phyloP scores from a whole-genome alignment of 2,329 filamentous ascomycete species.

The Calonectria fujianensis region DNA sequence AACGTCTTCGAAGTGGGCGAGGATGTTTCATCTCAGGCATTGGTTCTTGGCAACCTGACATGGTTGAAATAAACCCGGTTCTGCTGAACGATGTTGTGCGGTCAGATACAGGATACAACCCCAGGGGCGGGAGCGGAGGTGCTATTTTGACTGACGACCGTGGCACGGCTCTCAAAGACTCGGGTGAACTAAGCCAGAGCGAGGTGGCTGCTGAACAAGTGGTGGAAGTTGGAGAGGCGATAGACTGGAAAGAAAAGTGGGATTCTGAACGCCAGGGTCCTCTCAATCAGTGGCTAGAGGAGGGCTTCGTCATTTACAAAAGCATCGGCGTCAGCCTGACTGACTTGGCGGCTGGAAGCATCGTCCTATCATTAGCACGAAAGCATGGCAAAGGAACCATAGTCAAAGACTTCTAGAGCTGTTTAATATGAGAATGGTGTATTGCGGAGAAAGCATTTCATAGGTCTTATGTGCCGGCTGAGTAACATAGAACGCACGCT shows the following conservation, averaged over 20 bases:
- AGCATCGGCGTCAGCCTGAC: conserved; percentile 56
- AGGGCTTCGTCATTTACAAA: conserved; percentile 56
- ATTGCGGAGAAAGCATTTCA: too few relatives aligned
- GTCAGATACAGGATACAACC: conserved; percentile 16
- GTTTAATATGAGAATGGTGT: not conserved
- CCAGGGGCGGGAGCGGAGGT: not conserved
- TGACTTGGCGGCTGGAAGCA: conserved; percentile 56
- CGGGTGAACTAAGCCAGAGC: conserved; percentile 80
- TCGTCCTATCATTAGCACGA: conserved; percentile 5
- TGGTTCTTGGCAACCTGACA: conserved; percentile 75
- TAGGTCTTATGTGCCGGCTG: too few relatives aligned
- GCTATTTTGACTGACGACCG: conserved; percentile 72
- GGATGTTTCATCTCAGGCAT: conserved; percentile 67
- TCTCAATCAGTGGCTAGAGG: conserved; percentile 41
- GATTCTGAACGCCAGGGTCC: not conserved
- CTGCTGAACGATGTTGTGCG: conserved; percentile 64
- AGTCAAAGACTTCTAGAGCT: not conserved
- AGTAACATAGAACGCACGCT: too few relatives aligned
- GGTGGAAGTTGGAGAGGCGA: conserved; percentile 75
- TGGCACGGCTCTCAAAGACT: conserved; percentile 76
- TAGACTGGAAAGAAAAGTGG: conserved; percentile 31
- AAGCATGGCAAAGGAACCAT: conserved; percentile 17
- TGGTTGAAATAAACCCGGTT: conserved; percentile 80
- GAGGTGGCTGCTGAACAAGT: conserved; percentile 74
- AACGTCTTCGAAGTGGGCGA: conserved; percentile 18